Evolutionary conservation across 768 basidiomycete species (phyloP).

Genomic region (Boletus reticuloceps): DNA sequence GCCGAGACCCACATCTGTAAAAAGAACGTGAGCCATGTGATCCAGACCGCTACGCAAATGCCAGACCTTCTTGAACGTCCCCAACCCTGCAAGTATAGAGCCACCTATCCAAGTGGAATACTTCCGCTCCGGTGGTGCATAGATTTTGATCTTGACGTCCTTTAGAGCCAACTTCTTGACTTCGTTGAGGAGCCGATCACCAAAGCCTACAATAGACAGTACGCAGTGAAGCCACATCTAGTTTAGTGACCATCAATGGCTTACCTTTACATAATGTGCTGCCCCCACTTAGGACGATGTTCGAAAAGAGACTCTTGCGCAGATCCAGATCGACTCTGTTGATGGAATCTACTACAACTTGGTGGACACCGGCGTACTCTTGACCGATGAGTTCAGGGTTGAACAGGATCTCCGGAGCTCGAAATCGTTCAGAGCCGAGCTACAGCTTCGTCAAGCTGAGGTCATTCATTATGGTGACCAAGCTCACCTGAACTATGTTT

Average conservation of each 20-base stretch:
- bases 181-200: slow-evolving; percentile 93
- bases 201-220: slow-evolving; percentile 62
- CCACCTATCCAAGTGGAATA: slow-evolving; percentile 98
- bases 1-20: slow-evolving; percentile 98
- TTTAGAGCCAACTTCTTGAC: slow-evolving; percentile 94
- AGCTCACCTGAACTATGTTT: slow-evolving; percentile 79
- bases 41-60: background rate
- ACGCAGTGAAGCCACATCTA: slow-evolving; percentile 19
- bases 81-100: slow-evolving; percentile 92
- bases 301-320: slow-evolving; percentile 91
- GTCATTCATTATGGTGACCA: slow-evolving; percentile 6
- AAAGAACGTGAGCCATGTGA: slow-evolving; percentile 7
- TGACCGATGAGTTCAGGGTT: slow-evolving; percentile 96
- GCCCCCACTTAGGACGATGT: slow-evolving; percentile 95
- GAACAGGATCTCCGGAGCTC: slow-evolving; percentile 96
- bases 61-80: slow-evolving; percentile 93
- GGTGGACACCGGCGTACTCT: slow-evolving; percentile 96
- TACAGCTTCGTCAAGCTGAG: slow-evolving; percentile 32
- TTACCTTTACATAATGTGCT: slow-evolving; percentile 92
- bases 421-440: slow-evolving; percentile 94
- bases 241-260: slow-evolving; percentile 15
- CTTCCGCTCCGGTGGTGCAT: slow-evolving; percentile 98
- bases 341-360: slow-evolving; percentile 98
- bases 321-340: slow-evolving; percentile 95
- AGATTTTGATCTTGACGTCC: slow-evolving; percentile 98